Base-by-base conservation (phyloP, 2,329 filamentous ascomycete genomes). In the Monilinia fructicola region DNA sequence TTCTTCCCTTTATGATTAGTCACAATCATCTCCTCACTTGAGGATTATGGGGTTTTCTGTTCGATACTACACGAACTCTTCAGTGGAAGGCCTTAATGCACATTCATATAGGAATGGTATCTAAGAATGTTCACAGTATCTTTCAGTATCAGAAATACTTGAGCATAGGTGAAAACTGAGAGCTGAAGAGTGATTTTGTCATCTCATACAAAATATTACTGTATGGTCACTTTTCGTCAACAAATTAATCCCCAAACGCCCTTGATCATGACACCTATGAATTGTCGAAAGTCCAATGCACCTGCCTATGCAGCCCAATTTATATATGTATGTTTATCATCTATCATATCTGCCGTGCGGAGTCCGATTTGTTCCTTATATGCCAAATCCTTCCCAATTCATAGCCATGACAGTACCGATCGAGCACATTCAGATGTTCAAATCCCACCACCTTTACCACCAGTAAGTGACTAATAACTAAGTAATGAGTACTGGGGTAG, bases 401-500 rank as follows among this genome's bases (percentile, higher is more conserved):
- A 38, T 26, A 60, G 9, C 21, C 4, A 12, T 26, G 14, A 12
- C 44, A 4, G 4, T 7, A 11, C 10, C 21, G 31, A 38, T 50
- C 21, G 58, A 60, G 14, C 12, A 12, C 12, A 50, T 60, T 35
- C 3, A 7, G 56, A 50, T 40, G n/a, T 60, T 60, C 44, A 60
- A 60, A 60, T 50, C 18, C 58, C 58, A 21, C 58, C 58, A 60
- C 58, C 58, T 60, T 60, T 28, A 60, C 44, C 58, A 14, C 31
- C 58, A 60, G n/a, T 60, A 14, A 60, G 58, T 2, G 31, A 60
- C 4, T 14, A 26, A 60, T 50, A 14, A 60, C 1, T n/a, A 21
- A 38, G 16, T 18, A 14, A 9, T 9, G n/a, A 11, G 11, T 3
- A 14, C 23, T 18, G 31, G 31, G 6, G 3, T n/a, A 31, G 5